These are phyloP conservation scores for Wickerhamiella allomyrinae DNA, from an alignment of 805 yeast species.

Conservation along the genomic window DNA sequence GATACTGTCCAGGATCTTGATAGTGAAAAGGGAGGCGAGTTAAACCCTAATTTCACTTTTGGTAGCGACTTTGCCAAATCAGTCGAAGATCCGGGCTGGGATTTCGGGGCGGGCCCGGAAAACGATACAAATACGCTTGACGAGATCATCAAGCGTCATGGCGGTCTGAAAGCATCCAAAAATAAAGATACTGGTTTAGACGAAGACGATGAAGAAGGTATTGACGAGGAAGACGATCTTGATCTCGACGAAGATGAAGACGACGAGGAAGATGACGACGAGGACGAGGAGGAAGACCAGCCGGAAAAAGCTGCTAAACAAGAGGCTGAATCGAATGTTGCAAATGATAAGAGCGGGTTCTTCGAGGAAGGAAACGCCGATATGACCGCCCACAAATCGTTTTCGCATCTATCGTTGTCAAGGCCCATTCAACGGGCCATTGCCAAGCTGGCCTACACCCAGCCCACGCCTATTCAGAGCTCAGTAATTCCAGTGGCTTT, in stretches of 20 bases:
- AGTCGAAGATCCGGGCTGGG: constrained; percentile 63
- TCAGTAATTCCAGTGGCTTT: constrained; percentile 89
- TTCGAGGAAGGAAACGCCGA: constrained; percentile 23
- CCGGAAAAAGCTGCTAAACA: constrained; percentile 23
- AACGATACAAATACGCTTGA: constrained; percentile 69
- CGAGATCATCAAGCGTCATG: constrained; percentile 71
- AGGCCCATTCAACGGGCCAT: constrained; percentile 83
- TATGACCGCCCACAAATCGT: constrained; percentile 39
- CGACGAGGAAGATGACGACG: constrained; percentile 19
- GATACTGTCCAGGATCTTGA: constrained; percentile 17
- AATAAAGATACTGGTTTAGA: constrained; percentile 25
- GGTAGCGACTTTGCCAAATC: constrained; percentile 34
- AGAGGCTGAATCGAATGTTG: constrained; percentile 21
- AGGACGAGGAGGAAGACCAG: constrained; percentile 22
- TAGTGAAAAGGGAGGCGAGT: constrained; percentile 32
- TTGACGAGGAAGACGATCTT: constrained; percentile 16
- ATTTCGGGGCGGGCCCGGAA: constrained; percentile 41
- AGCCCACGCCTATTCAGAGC: constrained; percentile 88
- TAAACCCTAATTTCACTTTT: constrained; percentile 65
- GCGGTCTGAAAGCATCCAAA: constrained; percentile 45
- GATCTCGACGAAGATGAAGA: constrained; percentile 16
- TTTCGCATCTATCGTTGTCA: constrained; percentile 66
- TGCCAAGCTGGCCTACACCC: constrained; percentile 63
- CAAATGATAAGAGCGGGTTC: constrained; percentile 24
- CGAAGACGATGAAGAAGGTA: constrained; percentile 22